Percentiles rank a stretch among this genome's conserved stretches.
Conservation (phyloP, 164 flowering plant genomes). For the Sextonia rubra region DNA sequence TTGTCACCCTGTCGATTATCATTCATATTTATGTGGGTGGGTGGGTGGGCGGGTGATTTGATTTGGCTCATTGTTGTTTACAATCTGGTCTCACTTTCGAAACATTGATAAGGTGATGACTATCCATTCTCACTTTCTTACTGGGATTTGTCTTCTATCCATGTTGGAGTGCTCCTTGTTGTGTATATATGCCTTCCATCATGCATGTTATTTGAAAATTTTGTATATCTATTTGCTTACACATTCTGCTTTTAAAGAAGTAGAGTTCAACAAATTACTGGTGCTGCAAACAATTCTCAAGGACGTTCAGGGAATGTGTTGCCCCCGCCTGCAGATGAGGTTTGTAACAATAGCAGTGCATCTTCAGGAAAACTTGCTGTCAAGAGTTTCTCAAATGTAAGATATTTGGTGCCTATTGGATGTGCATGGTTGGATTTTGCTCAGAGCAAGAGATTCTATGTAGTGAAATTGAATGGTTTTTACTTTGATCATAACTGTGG, state of each 20-base stretch:
- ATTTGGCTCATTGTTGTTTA: background rate
- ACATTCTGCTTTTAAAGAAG: background rate
- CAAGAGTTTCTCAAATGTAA: conserved; percentile 33
- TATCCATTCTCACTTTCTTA: background rate
- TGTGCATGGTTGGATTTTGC: too few relatives aligned
- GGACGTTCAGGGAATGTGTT: conserved; percentile 48
- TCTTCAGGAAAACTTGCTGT: conserved; percentile 23
- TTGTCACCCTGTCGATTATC: too few relatives aligned
- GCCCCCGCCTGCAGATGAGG: conserved; percentile 52
- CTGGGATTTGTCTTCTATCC: background rate
- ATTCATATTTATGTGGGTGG: too few relatives aligned
- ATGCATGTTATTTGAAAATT: too few relatives aligned
- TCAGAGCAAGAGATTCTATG: too few relatives aligned
- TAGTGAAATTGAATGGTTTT: background rate
- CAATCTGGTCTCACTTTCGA: background rate
- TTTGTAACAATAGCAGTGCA: conserved; percentile 9
- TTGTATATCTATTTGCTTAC: too few relatives aligned
- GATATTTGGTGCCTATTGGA: conserved; percentile 3
- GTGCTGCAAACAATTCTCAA: conserved; percentile 35
- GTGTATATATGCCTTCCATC: background rate
- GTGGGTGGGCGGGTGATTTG: too few relatives aligned
- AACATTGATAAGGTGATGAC: background rate
- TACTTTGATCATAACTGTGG: background rate
- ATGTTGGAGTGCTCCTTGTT: background rate
- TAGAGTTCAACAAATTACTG: conserved; percentile 53